Evolutionary conservation across 2,329 filamentous ascomycete genomes (phyloP), one percentile per base, ranked within the genome.

Genomic region (Penicillium sp.): DNA sequence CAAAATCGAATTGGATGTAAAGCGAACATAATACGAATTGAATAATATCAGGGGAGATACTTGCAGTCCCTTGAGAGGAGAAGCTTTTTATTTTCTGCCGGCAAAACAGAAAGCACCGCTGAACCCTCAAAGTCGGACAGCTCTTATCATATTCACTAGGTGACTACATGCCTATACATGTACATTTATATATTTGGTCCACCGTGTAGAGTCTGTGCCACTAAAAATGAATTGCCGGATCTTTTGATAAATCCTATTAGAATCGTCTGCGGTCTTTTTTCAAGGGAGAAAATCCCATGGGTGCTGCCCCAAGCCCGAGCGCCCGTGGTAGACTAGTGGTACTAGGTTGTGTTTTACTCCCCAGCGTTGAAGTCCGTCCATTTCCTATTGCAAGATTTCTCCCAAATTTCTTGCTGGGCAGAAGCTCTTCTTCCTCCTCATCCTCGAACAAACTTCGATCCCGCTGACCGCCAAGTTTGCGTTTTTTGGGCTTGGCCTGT

Each of bases 391-490:
- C 57, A 43, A 63, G 42, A 43, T 64, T 66, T 28, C 64, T 59
- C 6, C 53, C 22, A 56, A 63, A 33, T 58, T 66, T 51, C 51
- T 57, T 24, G 45, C 52, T 29, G 61, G 60, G 15, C 51, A 35
- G 3, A 51, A 32, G 6, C 49, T 47, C 63, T 44, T 44, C 45
- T 29, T 70, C 52, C 9, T 79, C 79, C 10, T 57, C 83, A 8
- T 85, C 83, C 51, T 85, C 83, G 58, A 91, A 88, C 6, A 93
- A 64, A 3, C 81, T 86, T 58, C 72, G 76, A 55, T 81, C 80
- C 42, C 78, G 80, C 21, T 77, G 75, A 21, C 70, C 72, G 4
- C 83, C 81, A 1, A 87, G 70, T 68, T 88, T 90, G 54, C 85
- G 80, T 73, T 85, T 89, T 75, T 84, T 88, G 64, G 80, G 83